phyloP scores from a whole-genome alignment of 2,329 filamentous ascomycete genomes.

The Fusarium buharicum region DNA sequence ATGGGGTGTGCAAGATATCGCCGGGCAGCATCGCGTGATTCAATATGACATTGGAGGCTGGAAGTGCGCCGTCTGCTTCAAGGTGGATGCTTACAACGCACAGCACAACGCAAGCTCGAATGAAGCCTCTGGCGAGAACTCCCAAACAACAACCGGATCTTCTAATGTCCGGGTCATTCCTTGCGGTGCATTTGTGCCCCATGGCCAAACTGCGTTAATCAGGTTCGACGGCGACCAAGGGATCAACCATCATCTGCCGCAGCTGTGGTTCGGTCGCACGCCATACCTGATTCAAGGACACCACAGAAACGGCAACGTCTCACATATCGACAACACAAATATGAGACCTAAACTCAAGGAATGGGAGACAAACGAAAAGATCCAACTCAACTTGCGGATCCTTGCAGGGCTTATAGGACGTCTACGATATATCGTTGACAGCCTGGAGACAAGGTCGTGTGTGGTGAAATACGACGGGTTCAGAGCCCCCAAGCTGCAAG shows the following conservation, averaged over 20 bases:
- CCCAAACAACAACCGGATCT: background rate
- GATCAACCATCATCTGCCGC: slow-evolving; percentile 13
- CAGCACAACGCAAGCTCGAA: no score
- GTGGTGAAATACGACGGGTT: slow-evolving; percentile 2
- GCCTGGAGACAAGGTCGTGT: slow-evolving; percentile 2
- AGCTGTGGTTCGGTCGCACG: slow-evolving; percentile 47
- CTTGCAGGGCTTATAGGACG: slow-evolving; percentile 5
- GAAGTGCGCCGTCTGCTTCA: slow-evolving; percentile 33
- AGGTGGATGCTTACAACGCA: slow-evolving; percentile 24
- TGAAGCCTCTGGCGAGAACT: background rate
- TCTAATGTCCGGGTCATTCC: background rate
- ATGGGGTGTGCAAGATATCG: background rate
- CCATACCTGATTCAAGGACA: slow-evolving; percentile 38
- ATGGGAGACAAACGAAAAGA: slow-evolving; percentile 14
- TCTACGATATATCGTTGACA: slow-evolving; percentile 2
- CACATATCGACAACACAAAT: slow-evolving; percentile 10
- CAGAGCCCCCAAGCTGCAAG: background rate
- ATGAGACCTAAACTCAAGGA: background rate
- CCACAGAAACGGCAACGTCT: slow-evolving; percentile 33
- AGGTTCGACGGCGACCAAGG: slow-evolving; percentile 20
- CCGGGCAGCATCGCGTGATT: slow-evolving; percentile 31
- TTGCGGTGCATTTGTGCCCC: background rate
- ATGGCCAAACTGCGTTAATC: slow-evolving; percentile 35
- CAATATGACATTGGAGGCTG: slow-evolving; percentile 32
- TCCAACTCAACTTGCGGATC: slow-evolving; percentile 15